Conservation (phyloP, 768 basidiomycete species). For the Favolaschia claudopus region DNA sequence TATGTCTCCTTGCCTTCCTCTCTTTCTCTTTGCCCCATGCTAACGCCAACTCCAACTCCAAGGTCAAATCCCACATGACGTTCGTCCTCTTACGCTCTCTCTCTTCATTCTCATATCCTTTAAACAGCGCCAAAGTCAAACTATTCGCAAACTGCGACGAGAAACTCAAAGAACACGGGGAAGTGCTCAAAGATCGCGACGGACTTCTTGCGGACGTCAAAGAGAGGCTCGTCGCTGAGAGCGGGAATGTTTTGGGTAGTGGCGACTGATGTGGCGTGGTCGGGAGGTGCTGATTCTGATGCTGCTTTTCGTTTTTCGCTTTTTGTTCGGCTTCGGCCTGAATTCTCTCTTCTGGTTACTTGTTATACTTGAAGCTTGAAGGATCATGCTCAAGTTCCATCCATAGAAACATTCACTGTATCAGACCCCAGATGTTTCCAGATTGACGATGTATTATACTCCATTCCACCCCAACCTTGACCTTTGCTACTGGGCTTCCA, state of each 20-base stretch:
- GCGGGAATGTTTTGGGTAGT: conserved; percentile 44
- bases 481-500: too few species aligned
- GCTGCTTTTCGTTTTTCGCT: too few species aligned
- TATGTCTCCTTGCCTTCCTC: conserved; percentile 36
- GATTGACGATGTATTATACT: too few species aligned
- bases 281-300: too few species aligned
- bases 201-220: conserved; percentile 45
- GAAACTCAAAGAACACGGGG: conserved; percentile 49
- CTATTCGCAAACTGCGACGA: conserved; percentile 53
- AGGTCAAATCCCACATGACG: conserved; percentile 62
- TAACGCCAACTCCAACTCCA: neutral
- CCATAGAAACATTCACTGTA: too few species aligned
- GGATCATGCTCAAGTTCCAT: too few species aligned
- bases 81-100: conserved; percentile 32
- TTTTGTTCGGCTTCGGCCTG: too few species aligned
- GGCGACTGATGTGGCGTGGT: too few species aligned
- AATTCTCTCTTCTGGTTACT: too few species aligned
- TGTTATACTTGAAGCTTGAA: too few species aligned
- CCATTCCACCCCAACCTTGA: too few species aligned
- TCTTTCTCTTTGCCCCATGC: neutral
- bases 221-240: conserved; percentile 49
- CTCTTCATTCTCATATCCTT: neutral
- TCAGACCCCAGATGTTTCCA: too few species aligned
- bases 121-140: conserved; percentile 52
- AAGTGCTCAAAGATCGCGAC: conserved; percentile 49